phyloP scores from a whole-genome alignment of 345 rosid species.

The Salix koriyanagi region DNA sequence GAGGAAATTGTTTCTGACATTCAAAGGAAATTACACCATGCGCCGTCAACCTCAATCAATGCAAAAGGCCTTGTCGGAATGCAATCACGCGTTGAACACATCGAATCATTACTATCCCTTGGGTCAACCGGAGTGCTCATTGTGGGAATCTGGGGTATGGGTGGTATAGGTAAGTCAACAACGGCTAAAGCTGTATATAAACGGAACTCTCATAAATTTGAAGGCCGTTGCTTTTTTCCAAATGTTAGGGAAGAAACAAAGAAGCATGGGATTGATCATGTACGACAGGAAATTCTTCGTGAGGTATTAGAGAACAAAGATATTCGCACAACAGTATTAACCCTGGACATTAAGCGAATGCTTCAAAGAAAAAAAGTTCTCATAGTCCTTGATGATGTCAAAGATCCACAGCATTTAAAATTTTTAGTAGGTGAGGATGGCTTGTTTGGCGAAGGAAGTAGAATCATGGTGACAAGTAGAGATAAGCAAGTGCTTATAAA shows the following conservation, averaged over 20 bases:
- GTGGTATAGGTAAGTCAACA: constrained; percentile 5
- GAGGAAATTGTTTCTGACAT: neutral
- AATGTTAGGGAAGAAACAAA: neutral
- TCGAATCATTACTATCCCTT: neutral
- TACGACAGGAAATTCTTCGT: neutral
- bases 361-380: neutral
- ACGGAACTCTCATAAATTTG: neutral
- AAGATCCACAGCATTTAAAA: neutral
- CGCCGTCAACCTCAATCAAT: neutral
- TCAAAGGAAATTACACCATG: neutral
- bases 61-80: neutral
- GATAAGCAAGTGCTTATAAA: constrained; percentile 2
- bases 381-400: constrained; percentile 6
- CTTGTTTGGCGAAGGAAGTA: neutral
- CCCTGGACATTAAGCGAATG: too few species aligned
- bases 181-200: neutral
- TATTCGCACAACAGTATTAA: too few species aligned
- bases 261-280: neutral
- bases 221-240: neutral
- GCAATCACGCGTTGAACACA: neutral
- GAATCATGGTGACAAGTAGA: neutral
- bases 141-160: constrained; percentile 5
- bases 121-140: neutral
- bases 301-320: neutral
- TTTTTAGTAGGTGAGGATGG: neutral